These are phyloP conservation scores for Backusella circina DNA, from an alignment of 192 early-diverging fungal genomes.

Conservation along the genomic window DNA sequence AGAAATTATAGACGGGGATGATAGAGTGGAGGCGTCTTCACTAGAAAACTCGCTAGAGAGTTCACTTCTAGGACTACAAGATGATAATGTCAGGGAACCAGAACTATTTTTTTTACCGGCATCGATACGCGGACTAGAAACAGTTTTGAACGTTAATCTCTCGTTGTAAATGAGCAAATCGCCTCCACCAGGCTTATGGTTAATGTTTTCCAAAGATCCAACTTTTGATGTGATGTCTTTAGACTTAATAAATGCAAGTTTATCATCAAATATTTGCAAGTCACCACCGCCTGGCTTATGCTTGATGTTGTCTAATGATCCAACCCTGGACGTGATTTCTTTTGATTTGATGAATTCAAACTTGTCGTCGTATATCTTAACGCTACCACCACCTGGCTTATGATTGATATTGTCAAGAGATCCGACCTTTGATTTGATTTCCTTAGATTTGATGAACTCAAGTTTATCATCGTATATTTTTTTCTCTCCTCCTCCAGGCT, in stretches of 20 bases:
- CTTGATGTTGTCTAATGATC: slow-evolving; percentile 17
- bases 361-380: neutral
- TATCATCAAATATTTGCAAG: neutral
- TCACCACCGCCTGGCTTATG: slow-evolving; percentile 18
- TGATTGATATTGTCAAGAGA: neutral
- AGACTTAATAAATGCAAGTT: neutral
- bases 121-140: neutral
- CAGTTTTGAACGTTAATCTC: neutral
- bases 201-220: slow-evolving; percentile 19
- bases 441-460: slow-evolving; percentile 11
- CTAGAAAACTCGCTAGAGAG: neutral
- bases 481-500: neutral
- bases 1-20: neutral
- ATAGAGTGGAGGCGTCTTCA: neutral
- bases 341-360: slow-evolving; percentile 15
- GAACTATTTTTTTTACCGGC: neutral
- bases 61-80: neutral
- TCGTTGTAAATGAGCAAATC: slow-evolving; percentile 1
- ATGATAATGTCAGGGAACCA: neutral
- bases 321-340: slow-evolving; percentile 7
- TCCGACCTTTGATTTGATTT: neutral
- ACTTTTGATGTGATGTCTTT: slow-evolving; percentile 4
- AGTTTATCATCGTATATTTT: slow-evolving; percentile 7
- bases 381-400: neutral
- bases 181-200: slow-evolving; percentile 19